phyloP scores from a whole-genome alignment of 2,329 filamentous ascomycete species.

The Nemania serpens region DNA sequence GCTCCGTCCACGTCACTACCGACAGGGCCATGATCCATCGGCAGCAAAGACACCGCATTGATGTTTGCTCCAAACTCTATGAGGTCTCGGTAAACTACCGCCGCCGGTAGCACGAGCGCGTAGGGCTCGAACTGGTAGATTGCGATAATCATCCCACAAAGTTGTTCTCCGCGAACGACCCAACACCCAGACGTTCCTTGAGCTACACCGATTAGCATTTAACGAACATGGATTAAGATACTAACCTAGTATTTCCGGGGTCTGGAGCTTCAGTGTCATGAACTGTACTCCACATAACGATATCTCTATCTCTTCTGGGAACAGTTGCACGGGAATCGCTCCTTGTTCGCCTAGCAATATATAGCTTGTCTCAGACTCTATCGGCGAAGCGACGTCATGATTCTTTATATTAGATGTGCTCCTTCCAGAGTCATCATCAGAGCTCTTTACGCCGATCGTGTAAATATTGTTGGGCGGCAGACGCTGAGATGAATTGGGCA shows the following conservation, averaged over 20 bases:
- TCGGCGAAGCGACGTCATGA: background rate
- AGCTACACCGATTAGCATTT: background rate
- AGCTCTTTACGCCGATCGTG: background rate
- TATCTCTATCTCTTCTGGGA: slow-evolving; percentile 3
- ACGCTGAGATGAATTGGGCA: background rate
- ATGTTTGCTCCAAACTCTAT: background rate
- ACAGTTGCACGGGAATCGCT: background rate
- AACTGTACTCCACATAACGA: background rate
- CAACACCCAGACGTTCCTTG: slow-evolving; percentile 4
- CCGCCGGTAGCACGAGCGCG: background rate
- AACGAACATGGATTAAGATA: background rate
- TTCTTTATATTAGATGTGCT: background rate
- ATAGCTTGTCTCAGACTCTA: background rate
- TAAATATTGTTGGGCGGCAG: background rate
- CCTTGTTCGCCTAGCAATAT: slow-evolving; percentile 1
- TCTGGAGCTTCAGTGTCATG: slow-evolving; percentile 1
- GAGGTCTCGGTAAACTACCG: background rate
- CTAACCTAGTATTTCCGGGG: slow-evolving; percentile 2
- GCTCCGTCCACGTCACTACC: no score
- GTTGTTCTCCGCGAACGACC: background rate
- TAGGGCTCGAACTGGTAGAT: slow-evolving; percentile 1
- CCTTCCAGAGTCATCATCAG: no score
- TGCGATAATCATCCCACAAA: slow-evolving; percentile 3
- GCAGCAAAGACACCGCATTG: background rate
- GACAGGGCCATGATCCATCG: no score